Conservation (phyloP, 257 asterid genomes). For the Rehmannia glutinosa region DNA sequence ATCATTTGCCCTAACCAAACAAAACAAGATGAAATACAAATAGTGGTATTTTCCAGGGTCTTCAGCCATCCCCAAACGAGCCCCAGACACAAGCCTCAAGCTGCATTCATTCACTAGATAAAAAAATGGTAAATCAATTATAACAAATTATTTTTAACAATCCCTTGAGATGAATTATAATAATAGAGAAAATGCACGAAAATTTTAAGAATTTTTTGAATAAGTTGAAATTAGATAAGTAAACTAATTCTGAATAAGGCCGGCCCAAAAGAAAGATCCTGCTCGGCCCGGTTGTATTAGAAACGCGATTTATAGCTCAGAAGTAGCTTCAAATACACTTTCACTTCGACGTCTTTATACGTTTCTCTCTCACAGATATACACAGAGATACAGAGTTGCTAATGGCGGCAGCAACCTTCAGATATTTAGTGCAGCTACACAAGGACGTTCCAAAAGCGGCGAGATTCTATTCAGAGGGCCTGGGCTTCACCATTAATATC, state of each 20-base stretch:
- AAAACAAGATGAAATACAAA: no score
- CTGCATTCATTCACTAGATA: no score
- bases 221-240: neutral
- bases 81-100: no score
- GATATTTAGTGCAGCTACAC: conserved; percentile 80
- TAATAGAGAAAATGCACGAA: no score
- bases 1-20: no score
- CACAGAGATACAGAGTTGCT: conserved; percentile 5
- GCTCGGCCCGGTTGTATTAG: neutral
- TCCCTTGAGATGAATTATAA: no score
- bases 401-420: conserved; percentile 66
- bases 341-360: neutral
- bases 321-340: neutral
- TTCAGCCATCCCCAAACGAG: no score
- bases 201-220: neutral
- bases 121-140: neutral
- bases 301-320: neutral
- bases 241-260: neutral
- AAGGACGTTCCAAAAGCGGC: conserved; percentile 94
- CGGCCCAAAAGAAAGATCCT: neutral
- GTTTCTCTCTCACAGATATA: neutral
- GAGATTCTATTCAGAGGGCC: conserved; percentile 76
- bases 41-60: no score
- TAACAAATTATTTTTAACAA: no score
- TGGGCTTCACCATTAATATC: conserved; percentile 70